Percentiles rank a stretch among this genome's conserved stretches.
phyloP scores from a whole-genome alignment of 345 rosid genomes.

The Eutrema japonicum region DNA sequence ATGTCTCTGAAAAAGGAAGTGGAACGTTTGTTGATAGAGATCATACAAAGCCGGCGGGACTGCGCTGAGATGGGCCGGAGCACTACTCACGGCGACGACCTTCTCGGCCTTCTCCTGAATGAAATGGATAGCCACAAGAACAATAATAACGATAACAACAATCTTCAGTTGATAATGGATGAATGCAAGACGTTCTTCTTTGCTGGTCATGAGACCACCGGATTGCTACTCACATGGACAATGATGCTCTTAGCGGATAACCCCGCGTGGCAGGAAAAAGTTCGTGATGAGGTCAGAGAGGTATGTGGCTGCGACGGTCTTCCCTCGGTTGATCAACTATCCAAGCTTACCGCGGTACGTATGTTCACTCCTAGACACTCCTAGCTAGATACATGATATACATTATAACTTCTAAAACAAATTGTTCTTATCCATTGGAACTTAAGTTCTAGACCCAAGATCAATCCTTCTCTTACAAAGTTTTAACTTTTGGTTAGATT shows the following conservation, averaged over 20 bases:
- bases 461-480: background rate
- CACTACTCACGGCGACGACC: slow-evolving; percentile 77
- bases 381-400: too few species aligned
- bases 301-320: slow-evolving; percentile 62
- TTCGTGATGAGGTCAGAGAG: slow-evolving; percentile 65
- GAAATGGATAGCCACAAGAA: slow-evolving; percentile 67
- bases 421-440: background rate
- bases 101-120: slow-evolving; percentile 74
- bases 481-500: background rate
- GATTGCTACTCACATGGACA: slow-evolving; percentile 92
- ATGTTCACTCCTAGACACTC: background rate
- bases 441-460: background rate
- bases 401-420: background rate
- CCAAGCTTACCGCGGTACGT: slow-evolving; percentile 74
- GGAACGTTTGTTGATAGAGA: slow-evolving; percentile 78
- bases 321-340: slow-evolving; percentile 68
- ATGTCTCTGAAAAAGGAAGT: slow-evolving; percentile 78
- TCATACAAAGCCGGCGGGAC: slow-evolving; percentile 76
- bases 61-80: slow-evolving; percentile 82
- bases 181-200: slow-evolving; percentile 97
- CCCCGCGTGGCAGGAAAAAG: slow-evolving; percentile 80
- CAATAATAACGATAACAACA: slow-evolving; percentile 46
- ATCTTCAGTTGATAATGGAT: slow-evolving; percentile 88
- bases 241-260: slow-evolving; percentile 84
- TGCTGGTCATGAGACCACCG: slow-evolving; percentile 95